Base-by-base conservation (phyloP, 371 early-diverging fungal species). In the Zopfochytrium polystomum region DNA sequence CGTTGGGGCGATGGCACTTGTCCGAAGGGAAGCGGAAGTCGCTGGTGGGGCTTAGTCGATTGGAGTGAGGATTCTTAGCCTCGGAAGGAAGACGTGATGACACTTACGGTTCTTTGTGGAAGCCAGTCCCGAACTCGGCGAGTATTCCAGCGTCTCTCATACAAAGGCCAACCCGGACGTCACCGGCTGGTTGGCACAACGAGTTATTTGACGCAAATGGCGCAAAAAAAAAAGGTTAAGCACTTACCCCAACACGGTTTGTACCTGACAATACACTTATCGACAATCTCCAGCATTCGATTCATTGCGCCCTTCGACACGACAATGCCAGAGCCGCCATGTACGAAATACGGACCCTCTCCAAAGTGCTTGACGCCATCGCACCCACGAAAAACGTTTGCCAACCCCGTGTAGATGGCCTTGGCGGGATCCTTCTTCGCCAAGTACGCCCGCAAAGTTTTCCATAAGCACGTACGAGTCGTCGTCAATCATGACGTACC, bases 401-500 rank as follows among this genome's bases (percentile, higher is more conserved):
- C 62, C 0, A 60, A 34, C 20, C 79, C 79, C 27, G 30, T 55
- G 45, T 77, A 73, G n/a, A 74, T 33, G 51, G 60, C 25, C 60
- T 46, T 13, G 55, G 32, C 25, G 70, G 63, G 48, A 78, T 62
- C 47, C 52, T 55, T 4, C 30, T 49, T 15, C 45, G 31, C n/a
- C 50, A 80, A 44, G 22, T 32, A 26, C 3, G 51, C n/a, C 53
- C 13, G 58, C 44, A 51, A 79, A 58, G 50, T 73, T 76, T 35
- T 74, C 73, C 29, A 70, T 38, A 45, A 76, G 73, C 22, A 77
- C 59, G 55, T 77, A 80, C 1, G 80, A 68, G 60, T 81, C 82
- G 58, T 81, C 82, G 62, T 81, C 82, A 33, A 79, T 60, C 77
- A 81, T 77, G 29, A 81, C 15, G 47, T 65, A 80, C 80, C 80